Evolutionary conservation across 768 basidiomycete genomes (phyloP), one percentile per base, ranked within the genome.

Genomic region (Tylopilus plumbeoviolaceoides): DNA sequence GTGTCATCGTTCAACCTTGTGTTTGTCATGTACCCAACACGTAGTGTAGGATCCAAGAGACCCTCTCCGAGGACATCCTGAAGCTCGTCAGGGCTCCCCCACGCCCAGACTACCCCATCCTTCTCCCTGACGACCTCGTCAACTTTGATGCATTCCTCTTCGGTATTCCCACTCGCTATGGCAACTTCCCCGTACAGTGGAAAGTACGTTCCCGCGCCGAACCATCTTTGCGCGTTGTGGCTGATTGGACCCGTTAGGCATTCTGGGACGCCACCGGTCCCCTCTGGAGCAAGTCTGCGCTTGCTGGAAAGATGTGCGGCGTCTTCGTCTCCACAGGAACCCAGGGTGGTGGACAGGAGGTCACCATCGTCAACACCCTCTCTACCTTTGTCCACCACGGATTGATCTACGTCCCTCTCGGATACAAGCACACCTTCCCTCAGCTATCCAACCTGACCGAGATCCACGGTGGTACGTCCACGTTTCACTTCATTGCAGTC

Each of bases 231-330:
- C 9, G 4, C 5, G 10, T 15, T n/a, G 14, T 49, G 7, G 2
- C 56, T 61, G 53, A 63, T 39, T 21, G 7, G 10, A 8, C 1
- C 0, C 35, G 10, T 50, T 46, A 87, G 84, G 65, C 75, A 1
- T 86, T 93, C 72, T 91, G 87, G 81, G 89, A 92, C 56, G 62
- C 74, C 5, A 90, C 89, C 10, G 89, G 90, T 47, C 62, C 67
- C 1, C 76, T 88, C 38, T 91, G 89, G 88, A 66, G 59, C 2
- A 20, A 47, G 0, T 84, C 89, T 9, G 73, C 67, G 4, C 74
- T 94, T 47, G 67, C 74, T 17, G 90, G 90, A 59, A 95, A 94
- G 65, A 33, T 84, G 81, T 58, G 90, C 78, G 77, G 83, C 17
- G 71, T 82, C 44, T 93, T 92, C 74, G 81, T 89, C 44, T 85